phyloP scores from a whole-genome alignment of 202 grass and related monocot genomes.

The Schoenoplectus tabernaemontani region DNA sequence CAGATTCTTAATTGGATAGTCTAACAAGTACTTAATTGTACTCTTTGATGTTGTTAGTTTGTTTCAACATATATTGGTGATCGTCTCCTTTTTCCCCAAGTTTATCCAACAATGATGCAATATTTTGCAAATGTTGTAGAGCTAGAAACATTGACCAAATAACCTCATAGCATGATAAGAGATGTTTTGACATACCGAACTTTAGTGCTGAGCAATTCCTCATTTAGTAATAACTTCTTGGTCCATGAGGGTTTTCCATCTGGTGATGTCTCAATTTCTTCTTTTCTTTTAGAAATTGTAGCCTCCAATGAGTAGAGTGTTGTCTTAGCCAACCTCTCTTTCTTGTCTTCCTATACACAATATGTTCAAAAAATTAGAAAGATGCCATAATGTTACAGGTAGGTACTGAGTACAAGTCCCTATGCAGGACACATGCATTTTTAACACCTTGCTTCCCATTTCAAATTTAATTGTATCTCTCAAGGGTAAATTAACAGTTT shows the following conservation, averaged over 20 bases:
- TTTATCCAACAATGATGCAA: neutral
- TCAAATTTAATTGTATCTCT: slow-evolving; percentile 17
- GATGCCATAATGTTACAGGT: neutral
- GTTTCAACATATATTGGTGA: neutral
- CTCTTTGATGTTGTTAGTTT: neutral
- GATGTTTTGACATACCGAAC: slow-evolving; percentile 36
- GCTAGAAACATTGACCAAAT: too few relatives aligned
- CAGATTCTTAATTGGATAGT: neutral
- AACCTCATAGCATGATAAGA: too few relatives aligned
- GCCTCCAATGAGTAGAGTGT: slow-evolving; percentile 79
- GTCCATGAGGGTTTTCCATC: slow-evolving; percentile 80
- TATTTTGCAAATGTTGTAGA: neutral
- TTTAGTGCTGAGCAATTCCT: slow-evolving; percentile 77
- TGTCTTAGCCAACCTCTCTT: slow-evolving; percentile 38
- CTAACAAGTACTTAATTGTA: neutral
- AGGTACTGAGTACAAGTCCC: neutral
- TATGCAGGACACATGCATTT: neutral
- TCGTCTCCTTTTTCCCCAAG: neutral
- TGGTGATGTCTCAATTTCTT: slow-evolving; percentile 39
- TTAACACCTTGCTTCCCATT: slow-evolving; percentile 6
- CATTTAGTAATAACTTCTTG: slow-evolving; percentile 62
- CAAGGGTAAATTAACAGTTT: neutral
- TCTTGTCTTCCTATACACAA: slow-evolving; percentile 9
- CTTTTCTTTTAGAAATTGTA: slow-evolving; percentile 67
- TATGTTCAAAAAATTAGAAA: neutral